phyloP scores from a whole-genome alignment of 1,284 basidiomycete species.

The Ceraceosorus bombacis region DNA sequence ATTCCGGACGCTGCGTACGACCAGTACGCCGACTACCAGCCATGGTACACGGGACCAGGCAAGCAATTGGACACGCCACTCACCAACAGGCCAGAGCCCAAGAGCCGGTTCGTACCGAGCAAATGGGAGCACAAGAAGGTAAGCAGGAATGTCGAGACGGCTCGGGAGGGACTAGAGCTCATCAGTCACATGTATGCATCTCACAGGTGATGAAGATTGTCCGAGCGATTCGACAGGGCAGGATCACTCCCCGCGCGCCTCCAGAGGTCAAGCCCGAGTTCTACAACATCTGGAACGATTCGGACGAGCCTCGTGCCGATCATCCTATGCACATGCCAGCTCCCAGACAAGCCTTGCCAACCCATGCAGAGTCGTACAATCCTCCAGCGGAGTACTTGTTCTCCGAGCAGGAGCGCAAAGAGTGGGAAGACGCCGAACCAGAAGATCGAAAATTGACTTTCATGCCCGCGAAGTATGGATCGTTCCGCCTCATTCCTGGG shows the following conservation, averaged over 20 bases:
- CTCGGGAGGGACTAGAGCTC: not conserved
- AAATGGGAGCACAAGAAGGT: slow-evolving; percentile 99
- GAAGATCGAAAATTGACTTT: slow-evolving; percentile 87
- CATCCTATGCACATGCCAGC: slow-evolving; percentile 75
- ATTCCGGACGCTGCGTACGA: slow-evolving; percentile 76
- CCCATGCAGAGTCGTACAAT: slow-evolving; percentile 93
- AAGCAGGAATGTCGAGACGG: slow-evolving; percentile 15
- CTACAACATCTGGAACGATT: slow-evolving; percentile 78
- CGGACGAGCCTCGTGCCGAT: slow-evolving; percentile 45
- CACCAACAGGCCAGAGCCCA: slow-evolving; percentile 84
- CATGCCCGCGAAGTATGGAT: slow-evolving; percentile 76
- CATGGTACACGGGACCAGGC: slow-evolving; percentile 96
- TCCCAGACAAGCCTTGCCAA: slow-evolving; percentile 81
- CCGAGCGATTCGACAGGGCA: slow-evolving; percentile 89
- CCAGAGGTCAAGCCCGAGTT: slow-evolving; percentile 60
- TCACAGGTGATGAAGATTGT: slow-evolving; percentile 96
- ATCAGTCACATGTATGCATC: slow-evolving; percentile 2
- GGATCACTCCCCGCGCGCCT: slow-evolving; percentile 83
- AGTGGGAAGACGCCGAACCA: slow-evolving; percentile 76
- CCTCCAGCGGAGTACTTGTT: slow-evolving; percentile 95
- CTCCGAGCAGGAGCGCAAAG: slow-evolving; percentile 71
- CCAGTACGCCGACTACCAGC: slow-evolving; percentile 79
- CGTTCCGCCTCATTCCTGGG: slow-evolving; percentile 81
- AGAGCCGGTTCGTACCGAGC: slow-evolving; percentile 90
- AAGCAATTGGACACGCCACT: slow-evolving; percentile 90